Base-by-base conservation (phyloP, 495 filamentous ascomycete species). In the Pseudomonodictys pantanalensis region DNA sequence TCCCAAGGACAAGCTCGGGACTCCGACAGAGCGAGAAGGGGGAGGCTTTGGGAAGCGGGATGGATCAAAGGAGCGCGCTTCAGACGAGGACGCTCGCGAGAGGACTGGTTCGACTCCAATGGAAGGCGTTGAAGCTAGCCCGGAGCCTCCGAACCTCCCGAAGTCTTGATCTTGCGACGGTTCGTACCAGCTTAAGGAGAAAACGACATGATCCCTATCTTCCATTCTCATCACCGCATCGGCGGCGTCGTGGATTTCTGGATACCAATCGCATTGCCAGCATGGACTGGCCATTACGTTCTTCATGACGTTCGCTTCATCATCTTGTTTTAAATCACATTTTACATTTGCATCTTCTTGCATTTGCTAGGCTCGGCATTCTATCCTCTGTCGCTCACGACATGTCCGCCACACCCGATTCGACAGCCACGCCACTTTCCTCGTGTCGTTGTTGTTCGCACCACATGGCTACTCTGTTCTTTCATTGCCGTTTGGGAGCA, bases 1-100 rank as follows among this genome's bases (percentile, higher is more conserved):
- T 65, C 85, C 85, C 11, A 83, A 83, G 28, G 55, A 64, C 9
- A 57, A 50, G 49, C 58, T 67, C 22, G 60, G 65, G 23, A 67
- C 64, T 5, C 64, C 64, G 15, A 67, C 64, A 11, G 47, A 25
- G 3, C 12, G 58, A 8, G 64, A 67, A 52, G 53, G 32, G 2
- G 28, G 24, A 6, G 28, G 47, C 17, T 61, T 66, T 32, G 20
- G 33, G 20, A 61, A 39, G 24, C 29, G 58, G 20, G 51, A 51
- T 10, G 28, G 42, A 2, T 61, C 58, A 28, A 55, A 47, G 26
- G 58, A 61, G 26, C 53, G 42, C 26, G 29, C 44, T 15, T 33
- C 56, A 1, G 56, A 47, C 11, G 45, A 2, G 3, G 52, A 50
- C 3, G 24, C 17, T 23, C n/a, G n/a, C n/a, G n/a, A 44, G 55